Evolutionary conservation across 441 rosid genomes (phyloP).

Genomic region (Populus trichocarpa): DNA sequence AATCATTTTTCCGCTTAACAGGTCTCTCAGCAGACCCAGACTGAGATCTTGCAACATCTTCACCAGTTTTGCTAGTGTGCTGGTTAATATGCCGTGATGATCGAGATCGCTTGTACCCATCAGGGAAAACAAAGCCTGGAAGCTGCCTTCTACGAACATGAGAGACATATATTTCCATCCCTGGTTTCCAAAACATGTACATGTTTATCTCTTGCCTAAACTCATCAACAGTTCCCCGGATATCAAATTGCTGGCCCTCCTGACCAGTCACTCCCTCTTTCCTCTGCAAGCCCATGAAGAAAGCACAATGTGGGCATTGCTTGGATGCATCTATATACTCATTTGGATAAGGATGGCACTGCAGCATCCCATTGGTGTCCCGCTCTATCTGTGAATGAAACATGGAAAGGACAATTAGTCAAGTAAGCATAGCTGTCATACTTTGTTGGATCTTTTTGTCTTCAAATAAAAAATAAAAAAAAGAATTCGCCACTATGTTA

Average conservation of each 20-base stretch:
- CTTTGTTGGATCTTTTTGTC: neutral
- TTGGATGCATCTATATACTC: constrained; percentile 45
- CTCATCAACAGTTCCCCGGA: constrained; percentile 61
- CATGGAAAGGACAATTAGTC: constrained; percentile 8
- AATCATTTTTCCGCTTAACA: constrained; percentile 55
- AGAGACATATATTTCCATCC: constrained; percentile 65
- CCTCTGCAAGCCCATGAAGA: constrained; percentile 73
- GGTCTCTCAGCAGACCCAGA: constrained; percentile 50
- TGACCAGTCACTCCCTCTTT: constrained; percentile 51
- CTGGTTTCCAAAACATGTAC: constrained; percentile 69
- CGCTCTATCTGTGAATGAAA: constrained; percentile 53
- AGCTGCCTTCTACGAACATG: constrained; percentile 64
- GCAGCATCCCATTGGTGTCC: constrained; percentile 60
- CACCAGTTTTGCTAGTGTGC: constrained; percentile 43
- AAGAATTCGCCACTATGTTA: neutral
- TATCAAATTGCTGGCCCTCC: constrained; percentile 72
- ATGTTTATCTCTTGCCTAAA: constrained; percentile 47
- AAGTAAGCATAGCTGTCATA: neutral
- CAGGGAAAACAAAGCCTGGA: constrained; percentile 62
- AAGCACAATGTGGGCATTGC: constrained; percentile 49
- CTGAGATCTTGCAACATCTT: constrained; percentile 36
- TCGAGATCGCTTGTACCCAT: constrained; percentile 59
- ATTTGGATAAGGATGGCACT: constrained; percentile 66
- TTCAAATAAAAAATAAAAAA: neutral
- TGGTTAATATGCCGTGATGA: constrained; percentile 49